A percentile compares a stretch with the other conserved stretches of the same genome.
phyloP scores from a whole-genome alignment of 2,329 filamentous ascomycete genomes.

The Neopestalotiopsis clavispora region DNA sequence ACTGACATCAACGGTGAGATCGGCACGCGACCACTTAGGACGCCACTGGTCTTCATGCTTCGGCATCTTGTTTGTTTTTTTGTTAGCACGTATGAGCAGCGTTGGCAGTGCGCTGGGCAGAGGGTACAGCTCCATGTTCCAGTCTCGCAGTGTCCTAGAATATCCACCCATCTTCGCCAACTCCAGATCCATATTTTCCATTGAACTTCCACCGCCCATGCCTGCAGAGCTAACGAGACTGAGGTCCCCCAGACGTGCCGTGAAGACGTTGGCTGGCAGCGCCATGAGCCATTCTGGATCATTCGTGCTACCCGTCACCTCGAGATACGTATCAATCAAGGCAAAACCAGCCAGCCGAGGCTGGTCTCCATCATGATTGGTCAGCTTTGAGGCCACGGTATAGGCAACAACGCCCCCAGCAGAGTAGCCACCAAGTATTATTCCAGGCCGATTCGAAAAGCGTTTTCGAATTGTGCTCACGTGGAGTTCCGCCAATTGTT shows the following conservation, averaged over 20 bases:
- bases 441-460: background rate
- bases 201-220: conserved; percentile 2
- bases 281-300: conserved; percentile 10
- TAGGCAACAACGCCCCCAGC: conserved; percentile 3
- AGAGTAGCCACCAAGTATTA: conserved; percentile 5
- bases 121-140: conserved; percentile 9
- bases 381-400: conserved; percentile 4
- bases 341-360: conserved; percentile 1
- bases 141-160: conserved; percentile 9
- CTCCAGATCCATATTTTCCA: conserved; percentile 13
- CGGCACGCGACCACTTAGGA: conserved; percentile 4
- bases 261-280: background rate
- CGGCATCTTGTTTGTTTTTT: conserved; percentile 6
- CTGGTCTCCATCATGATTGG: background rate
- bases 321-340: conserved; percentile 8
- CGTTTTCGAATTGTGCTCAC: conserved; percentile 5
- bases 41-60: conserved; percentile 8
- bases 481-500: background rate
- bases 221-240: background rate
- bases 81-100: background rate
- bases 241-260: conserved; percentile 1
- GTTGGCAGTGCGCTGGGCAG: conserved; percentile 6
- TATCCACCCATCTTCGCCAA: conserved; percentile 14
- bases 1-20: conserved; percentile 14
- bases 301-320: background rate